Base-by-base conservation (phyloP, 192 early-diverging fungal species). In the Backusella liffmaniae region DNA sequence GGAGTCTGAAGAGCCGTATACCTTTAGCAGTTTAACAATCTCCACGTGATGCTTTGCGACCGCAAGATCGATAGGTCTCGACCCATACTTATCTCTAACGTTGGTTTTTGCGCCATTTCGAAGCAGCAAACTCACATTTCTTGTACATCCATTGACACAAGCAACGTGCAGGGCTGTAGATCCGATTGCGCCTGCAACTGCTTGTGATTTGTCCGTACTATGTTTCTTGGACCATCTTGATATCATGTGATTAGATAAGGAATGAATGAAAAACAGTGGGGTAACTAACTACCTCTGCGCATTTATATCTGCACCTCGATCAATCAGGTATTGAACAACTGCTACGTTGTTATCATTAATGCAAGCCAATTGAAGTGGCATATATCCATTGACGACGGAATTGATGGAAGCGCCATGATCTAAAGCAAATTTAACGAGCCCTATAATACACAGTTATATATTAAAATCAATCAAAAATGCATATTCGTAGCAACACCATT, bases 101-200 rank as follows among this genome's bases (percentile, higher is more conserved):
- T 93, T 87, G 15, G 82, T 67, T 2, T 76, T 79, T 13, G 92
- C 93, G 23, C 90, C 88, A 62, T 87, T 81, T 37, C 82, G 75
- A 30, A 96, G 78, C 26, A 95, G 82, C 6, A 87, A 73, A 29
- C 90, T 85, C 0, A 90, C 85, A 65, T 90, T 87, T 13, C 83
- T 81, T 0, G 84, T 74, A 72, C 89, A 91, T 1, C 92, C 91
- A 69, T 91, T 92, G 10, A 94, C 94, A 41, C 91, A 90, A 3
- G 94, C 94, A 83, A 92, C 91, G 73, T 96, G 95, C 75, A 96
- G 78, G 21, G 94, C 89, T 1, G 95, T 94, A 26, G 93, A 91
- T 7, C 90, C 89, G 35, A 84, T 88, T 1, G 87, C 85, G 2
- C 87, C 87, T 65, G 85, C 85, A 1, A 84, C 77, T 9, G 77